These are phyloP conservation scores for Theobroma cacao DNA, from an alignment of 345 rosid species.

Conservation along the genomic window DNA sequence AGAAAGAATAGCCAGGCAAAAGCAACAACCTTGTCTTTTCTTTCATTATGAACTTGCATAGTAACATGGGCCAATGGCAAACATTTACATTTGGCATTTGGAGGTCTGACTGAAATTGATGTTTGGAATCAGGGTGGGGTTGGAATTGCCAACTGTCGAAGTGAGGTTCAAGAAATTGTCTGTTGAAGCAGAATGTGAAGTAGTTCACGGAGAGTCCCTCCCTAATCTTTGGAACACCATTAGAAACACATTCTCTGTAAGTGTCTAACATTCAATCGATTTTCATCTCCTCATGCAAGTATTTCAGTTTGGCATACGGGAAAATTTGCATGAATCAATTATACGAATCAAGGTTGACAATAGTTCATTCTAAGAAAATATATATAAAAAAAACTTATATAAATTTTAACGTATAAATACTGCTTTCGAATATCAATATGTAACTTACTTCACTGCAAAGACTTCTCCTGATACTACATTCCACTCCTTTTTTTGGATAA, in stretches of 20 bases:
- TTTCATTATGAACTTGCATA: background rate
- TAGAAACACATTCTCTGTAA: constrained; percentile 22
- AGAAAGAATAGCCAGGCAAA: constrained; percentile 37
- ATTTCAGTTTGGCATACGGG: too few relatives aligned
- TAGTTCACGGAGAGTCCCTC: constrained; percentile 35
- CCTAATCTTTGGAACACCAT: constrained; percentile 40
- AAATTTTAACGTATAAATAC: too few relatives aligned
- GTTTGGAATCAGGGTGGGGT: constrained; percentile 27
- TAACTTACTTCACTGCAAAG: too few relatives aligned
- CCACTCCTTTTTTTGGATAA: too few relatives aligned
- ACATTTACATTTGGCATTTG: background rate
- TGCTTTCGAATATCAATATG: too few relatives aligned
- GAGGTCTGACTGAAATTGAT: background rate
- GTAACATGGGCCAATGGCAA: background rate
- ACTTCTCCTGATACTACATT: too few relatives aligned
- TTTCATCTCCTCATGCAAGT: too few relatives aligned
- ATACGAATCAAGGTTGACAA: too few relatives aligned
- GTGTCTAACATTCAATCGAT: background rate
- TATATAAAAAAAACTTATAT: too few relatives aligned
- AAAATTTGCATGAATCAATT: too few relatives aligned
- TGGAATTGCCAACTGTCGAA: constrained; percentile 37
- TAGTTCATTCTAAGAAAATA: too few relatives aligned
- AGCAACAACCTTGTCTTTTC: too few relatives aligned
- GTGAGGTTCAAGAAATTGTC: constrained; percentile 31
- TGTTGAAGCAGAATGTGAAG: constrained; percentile 33